These are phyloP conservation scores for Populus deltoides DNA, from an alignment of 345 rosid genomes.

Conservation along the genomic window DNA sequence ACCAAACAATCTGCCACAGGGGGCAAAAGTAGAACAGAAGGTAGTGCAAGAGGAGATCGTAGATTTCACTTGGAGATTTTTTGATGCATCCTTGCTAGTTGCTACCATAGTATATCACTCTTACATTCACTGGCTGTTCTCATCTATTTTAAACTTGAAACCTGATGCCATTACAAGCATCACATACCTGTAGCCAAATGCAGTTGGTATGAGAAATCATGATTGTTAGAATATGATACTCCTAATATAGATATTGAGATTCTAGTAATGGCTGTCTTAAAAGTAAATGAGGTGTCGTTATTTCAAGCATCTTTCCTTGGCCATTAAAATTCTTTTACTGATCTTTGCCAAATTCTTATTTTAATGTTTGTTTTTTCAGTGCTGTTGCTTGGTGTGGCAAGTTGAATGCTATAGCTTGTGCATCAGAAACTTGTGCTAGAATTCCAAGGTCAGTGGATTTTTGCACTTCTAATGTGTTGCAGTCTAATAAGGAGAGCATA, in stretches of 20 bases:
- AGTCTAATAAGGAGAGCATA: neutral
- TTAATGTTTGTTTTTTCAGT: constrained; percentile 37
- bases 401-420: constrained; percentile 98
- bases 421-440: constrained; percentile 97
- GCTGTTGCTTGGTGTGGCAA: constrained; percentile 99
- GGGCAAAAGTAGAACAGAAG: neutral
- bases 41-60: neutral
- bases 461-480: neutral
- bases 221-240: neutral
- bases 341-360: neutral
- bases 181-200: neutral
- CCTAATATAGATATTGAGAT: neutral
- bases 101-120: neutral
- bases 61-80: neutral
- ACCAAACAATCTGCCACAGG: neutral
- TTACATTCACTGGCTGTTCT: neutral
- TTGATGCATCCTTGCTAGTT: neutral
- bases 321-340: neutral
- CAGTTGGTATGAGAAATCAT: neutral
- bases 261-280: neutral
- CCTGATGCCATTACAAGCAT: neutral
- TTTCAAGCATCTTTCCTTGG: neutral
- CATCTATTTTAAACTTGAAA: neutral
- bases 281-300: neutral
- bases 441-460: constrained; percentile 66